phyloP scores from a whole-genome alignment of 768 basidiomycete genomes.

The Tylopilus plumbeoviolaceoides region DNA sequence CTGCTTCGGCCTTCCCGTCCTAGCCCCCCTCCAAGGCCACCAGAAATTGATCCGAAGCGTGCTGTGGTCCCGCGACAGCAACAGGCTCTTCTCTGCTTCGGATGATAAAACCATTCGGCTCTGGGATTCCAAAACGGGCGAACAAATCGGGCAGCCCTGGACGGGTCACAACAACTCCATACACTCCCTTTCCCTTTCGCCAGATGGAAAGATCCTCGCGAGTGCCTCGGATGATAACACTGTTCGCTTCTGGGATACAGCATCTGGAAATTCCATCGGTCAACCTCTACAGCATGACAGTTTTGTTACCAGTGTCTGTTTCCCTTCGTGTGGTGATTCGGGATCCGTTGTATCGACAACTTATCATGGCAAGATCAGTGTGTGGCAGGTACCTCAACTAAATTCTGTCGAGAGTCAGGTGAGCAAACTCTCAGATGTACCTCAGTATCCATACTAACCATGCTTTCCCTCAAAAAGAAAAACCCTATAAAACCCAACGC shows the following conservation, averaged over 20 bases:
- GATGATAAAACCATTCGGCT: constrained; percentile 6
- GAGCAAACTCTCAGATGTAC: too few species aligned
- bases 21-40: background rate
- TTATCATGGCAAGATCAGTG: too few species aligned
- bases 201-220: constrained; percentile 5
- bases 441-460: too few species aligned
- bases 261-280: background rate
- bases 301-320: rapidly evolving
- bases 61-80: constrained; percentile 4
- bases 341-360: background rate
- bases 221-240: constrained; percentile 4
- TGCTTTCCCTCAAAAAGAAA: too few species aligned
- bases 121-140: background rate
- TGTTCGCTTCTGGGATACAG: constrained; percentile 8
- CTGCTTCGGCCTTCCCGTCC: background rate
- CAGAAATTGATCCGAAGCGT: background rate
- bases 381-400: too few species aligned
- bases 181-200: background rate
- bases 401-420: too few species aligned
- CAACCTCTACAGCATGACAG: background rate
- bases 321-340: background rate
- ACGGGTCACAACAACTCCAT: background rate
- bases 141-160: background rate
- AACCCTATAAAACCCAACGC: too few species aligned
- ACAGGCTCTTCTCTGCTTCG: constrained; percentile 1